Base-by-base conservation (phyloP, 331 rosid species). In the Quercus tomentella region DNA sequence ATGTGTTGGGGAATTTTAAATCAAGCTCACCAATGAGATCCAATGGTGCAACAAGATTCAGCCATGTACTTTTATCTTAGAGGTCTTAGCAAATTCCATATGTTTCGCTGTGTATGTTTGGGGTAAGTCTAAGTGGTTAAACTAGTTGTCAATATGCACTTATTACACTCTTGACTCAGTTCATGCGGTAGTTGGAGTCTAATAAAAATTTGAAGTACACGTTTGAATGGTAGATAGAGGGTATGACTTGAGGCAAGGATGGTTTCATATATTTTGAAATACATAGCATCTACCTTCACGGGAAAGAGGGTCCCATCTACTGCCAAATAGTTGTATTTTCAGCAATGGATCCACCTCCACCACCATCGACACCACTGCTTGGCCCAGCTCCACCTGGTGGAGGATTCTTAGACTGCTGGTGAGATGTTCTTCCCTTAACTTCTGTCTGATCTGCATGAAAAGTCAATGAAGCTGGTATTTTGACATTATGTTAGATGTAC, bases 141-240 rank as follows among this genome's bases (percentile, higher is more conserved):
- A 66, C 17, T 66, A 31, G 71, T 28, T 28, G 70, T 28, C 70
- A 28, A 45, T 12, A 45, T 45, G 15, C 16, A 45, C 52, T 9
- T 45, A 11, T 45, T 45, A 45, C 52, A 11, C 52, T 9, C 16
- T 9, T 45, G 52, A 45, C 71, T 72, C 9, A 20, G 70, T 31
- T 76, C 37, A 21, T 71, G 18, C 57, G 86, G 82, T 87, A 82
- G 86, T 71, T 82, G 85, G 60, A 73, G 37, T 55, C 70, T 8
- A 30, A 17, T 77, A 23, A 4, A 60, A 60, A 26, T 41, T 79
- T 77, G 72, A 54, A 82, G 55, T 77, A 43, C 31, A 2, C 10
- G 72, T 81, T 86, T 90, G 97, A 92, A 88, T 82, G 97, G 96
- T 91, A 85, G 97, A 65, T 87, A 80, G 79, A 81, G 57, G 60